Evolutionary conservation across 495 filamentous ascomycete genomes (phyloP).

Genomic region (Trichoderma asperelloides): DNA sequence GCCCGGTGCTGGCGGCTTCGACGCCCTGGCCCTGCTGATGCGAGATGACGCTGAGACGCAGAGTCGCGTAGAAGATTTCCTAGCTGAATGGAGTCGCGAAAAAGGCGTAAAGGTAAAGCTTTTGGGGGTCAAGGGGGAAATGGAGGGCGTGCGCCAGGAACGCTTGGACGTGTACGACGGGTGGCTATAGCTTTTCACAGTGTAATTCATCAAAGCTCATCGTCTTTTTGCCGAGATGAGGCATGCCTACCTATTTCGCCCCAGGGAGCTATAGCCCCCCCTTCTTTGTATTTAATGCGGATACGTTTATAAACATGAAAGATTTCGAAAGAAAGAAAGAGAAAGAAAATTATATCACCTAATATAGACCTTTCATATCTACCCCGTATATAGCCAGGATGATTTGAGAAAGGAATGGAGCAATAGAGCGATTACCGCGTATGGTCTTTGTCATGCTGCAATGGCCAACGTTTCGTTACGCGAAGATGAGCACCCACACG

Average conservation of each 20-base stretch:
- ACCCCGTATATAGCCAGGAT: no score
- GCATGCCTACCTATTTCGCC: no score
- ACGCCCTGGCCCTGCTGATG: constrained; percentile 77
- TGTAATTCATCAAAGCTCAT: no score
- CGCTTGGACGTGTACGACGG: constrained; percentile 48
- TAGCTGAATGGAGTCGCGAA: constrained; percentile 56
- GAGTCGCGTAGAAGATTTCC: constrained; percentile 48
- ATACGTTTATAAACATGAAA: no score
- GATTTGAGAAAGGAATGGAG: no score
- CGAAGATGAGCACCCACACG: background rate
- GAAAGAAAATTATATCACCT: no score
- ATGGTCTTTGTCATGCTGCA: background rate
- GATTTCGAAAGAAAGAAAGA: no score
- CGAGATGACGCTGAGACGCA: constrained; percentile 63
- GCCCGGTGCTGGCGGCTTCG: constrained; percentile 88
- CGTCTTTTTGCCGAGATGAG: no score
- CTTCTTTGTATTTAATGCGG: no score
- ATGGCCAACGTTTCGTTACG: background rate
- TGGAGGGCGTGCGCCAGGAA: constrained; percentile 72
- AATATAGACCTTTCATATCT: no score
- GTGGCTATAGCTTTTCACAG: constrained; percentile 40
- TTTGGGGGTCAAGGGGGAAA: constrained; percentile 75
- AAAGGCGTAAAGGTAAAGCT: constrained; percentile 67
- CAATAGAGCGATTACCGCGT: background rate
- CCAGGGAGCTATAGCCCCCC: no score